phyloP scores from a whole-genome alignment of 495 filamentous ascomycete species.

The Penicillium dipodomyicola region DNA sequence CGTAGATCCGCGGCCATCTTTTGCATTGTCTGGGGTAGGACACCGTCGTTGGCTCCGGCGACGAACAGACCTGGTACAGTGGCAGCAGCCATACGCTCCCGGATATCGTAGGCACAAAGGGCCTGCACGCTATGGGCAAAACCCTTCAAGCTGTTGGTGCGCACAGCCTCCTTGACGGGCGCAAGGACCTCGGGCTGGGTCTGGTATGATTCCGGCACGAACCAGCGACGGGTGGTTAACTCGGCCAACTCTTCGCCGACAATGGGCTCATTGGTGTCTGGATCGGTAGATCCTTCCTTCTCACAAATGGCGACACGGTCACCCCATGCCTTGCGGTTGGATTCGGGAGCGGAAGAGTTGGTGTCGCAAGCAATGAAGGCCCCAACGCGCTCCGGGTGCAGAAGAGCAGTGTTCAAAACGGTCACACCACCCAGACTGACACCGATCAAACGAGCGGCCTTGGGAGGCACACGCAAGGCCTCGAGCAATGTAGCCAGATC shows the following conservation, averaged over 20 bases:
- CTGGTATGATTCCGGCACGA: constrained; percentile 60
- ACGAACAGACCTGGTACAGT: constrained; percentile 62
- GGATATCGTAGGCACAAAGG: constrained; percentile 73
- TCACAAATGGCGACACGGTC: constrained; percentile 70
- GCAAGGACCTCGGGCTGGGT: constrained; percentile 49
- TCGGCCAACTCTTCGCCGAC: constrained; percentile 60
- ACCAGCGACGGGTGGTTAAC: constrained; percentile 72
- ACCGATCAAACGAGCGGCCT: constrained; percentile 62
- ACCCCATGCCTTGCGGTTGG: constrained; percentile 72
- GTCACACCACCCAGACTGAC: constrained; percentile 78
- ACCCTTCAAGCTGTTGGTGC: constrained; percentile 62
- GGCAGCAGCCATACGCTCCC: constrained; percentile 56
- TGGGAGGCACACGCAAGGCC: constrained; percentile 55
- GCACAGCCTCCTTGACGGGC: constrained; percentile 59
- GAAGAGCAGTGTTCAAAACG: constrained; percentile 65
- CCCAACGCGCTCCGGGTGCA: constrained; percentile 55
- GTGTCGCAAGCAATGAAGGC: constrained; percentile 76
- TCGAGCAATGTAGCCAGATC: constrained; percentile 61
- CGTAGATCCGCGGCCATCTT: constrained; percentile 61
- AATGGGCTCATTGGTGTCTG: constrained; percentile 48
- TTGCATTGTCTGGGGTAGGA: constrained; percentile 72
- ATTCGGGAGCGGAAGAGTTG: constrained; percentile 61
- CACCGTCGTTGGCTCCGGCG: constrained; percentile 70
- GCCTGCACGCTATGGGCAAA: constrained; percentile 69
- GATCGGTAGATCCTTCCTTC: constrained; percentile 45